Evolutionary conservation across 2,329 filamentous ascomycete species (phyloP).

Genomic region (Fusarium sp.): DNA sequence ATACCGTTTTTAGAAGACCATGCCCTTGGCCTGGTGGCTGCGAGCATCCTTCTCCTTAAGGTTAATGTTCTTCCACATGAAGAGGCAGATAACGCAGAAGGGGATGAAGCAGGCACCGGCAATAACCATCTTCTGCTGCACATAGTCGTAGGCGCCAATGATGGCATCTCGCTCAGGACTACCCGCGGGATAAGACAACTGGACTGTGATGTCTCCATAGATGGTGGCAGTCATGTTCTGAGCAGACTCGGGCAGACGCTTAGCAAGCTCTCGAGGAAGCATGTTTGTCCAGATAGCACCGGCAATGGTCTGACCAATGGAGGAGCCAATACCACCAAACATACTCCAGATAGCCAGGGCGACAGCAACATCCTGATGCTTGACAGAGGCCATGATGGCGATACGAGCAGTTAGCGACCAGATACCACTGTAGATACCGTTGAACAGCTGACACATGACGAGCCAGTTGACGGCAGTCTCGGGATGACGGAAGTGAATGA

Average conservation of each 20-base stretch:
- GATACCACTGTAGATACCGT: conserved; percentile 52
- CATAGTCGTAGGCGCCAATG: conserved; percentile 66
- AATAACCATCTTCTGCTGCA: conserved; percentile 59
- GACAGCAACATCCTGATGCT: conserved; percentile 69
- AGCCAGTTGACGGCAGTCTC: conserved; percentile 60
- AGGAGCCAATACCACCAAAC: conserved; percentile 70
- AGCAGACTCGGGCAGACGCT: conserved; percentile 59
- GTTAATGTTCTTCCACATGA: conserved; percentile 57
- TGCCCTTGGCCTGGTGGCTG: conserved; percentile 52
- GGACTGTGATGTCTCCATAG: conserved; percentile 66
- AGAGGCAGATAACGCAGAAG: conserved; percentile 52
- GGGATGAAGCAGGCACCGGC: conserved; percentile 56
- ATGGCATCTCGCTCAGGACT: conserved; percentile 67
- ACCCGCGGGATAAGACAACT: conserved; percentile 64
- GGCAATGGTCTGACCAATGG: conserved; percentile 70
- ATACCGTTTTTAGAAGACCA: conserved; percentile 40
- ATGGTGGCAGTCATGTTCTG: conserved; percentile 55
- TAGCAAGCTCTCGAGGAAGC: conserved; percentile 59
- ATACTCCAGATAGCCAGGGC: conserved; percentile 71
- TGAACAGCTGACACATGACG: conserved; percentile 65
- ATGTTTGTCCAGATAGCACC: conserved; percentile 74
- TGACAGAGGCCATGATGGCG: conserved; percentile 68
- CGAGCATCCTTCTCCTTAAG: conserved; percentile 53
- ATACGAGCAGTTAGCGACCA: conserved; percentile 66
- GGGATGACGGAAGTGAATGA: conserved; percentile 60